Percentiles rank a stretch among this genome's conserved stretches.
phyloP scores from a whole-genome alignment of 2,329 filamentous ascomycete genomes.

The Alternaria panax region DNA sequence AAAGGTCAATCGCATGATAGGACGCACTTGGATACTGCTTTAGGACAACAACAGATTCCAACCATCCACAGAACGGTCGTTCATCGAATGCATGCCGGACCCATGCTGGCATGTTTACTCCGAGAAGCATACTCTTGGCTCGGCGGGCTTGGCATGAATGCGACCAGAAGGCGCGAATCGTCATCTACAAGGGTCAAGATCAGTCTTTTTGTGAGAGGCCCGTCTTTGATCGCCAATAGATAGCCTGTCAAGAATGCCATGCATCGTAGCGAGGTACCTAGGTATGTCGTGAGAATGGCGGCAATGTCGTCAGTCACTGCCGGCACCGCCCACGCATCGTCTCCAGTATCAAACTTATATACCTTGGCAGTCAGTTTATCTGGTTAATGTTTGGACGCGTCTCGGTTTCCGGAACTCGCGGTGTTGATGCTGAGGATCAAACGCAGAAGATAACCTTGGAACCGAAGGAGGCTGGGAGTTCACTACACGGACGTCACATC shows the following conservation, averaged over 20 bases:
- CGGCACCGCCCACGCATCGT: neutral
- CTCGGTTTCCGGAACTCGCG: neutral
- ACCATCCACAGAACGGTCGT: neutral
- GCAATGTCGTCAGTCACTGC: slow-evolving; percentile 7
- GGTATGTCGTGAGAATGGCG: slow-evolving; percentile 4
- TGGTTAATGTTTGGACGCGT: neutral
- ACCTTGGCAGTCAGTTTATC: neutral
- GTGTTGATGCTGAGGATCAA: neutral
- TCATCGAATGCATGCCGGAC: neutral
- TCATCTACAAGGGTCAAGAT: slow-evolving; percentile 1
- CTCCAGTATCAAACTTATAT: neutral
- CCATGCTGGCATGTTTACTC: neutral
- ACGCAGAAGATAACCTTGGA: neutral
- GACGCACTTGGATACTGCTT: neutral
- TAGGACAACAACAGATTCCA: too few relatives aligned
- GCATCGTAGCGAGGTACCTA: neutral
- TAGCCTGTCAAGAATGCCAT: neutral
- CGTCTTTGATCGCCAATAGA: neutral
- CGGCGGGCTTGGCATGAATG: neutral
- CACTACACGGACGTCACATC: neutral
- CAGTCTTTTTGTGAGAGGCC: neutral
- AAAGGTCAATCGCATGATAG: neutral
- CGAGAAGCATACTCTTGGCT: neutral
- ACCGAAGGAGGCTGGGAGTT: neutral
- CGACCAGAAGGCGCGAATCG: neutral